phyloP scores from a whole-genome alignment of 345 rosid species.

The Melaleuca quinquenervia region DNA sequence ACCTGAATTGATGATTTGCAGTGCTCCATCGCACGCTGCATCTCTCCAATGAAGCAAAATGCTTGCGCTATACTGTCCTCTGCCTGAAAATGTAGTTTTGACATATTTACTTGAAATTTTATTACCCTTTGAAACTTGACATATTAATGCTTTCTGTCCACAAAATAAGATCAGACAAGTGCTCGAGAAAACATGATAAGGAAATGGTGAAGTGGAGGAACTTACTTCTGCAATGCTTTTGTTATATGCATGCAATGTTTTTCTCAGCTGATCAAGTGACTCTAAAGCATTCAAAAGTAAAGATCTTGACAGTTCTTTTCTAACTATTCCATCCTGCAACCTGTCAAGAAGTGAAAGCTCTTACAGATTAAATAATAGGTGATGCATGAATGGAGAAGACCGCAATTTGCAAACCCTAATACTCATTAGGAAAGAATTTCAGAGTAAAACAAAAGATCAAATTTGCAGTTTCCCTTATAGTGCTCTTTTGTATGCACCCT shows the following conservation, averaged over 20 bases:
- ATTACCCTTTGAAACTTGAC: not conserved
- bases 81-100: slow-evolving; percentile 20
- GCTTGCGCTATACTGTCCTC: slow-evolving; percentile 69
- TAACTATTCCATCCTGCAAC: slow-evolving; percentile 31
- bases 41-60: slow-evolving; percentile 48
- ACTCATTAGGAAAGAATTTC: not conserved
- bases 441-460: not conserved
- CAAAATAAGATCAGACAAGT: not conserved
- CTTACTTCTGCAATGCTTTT: slow-evolving; percentile 69
- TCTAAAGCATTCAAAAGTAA: slow-evolving; percentile 36
- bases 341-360: not conserved
- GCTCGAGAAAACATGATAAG: not conserved
- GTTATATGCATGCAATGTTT: slow-evolving; percentile 40
- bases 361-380: not conserved
- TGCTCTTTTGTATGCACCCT: not conserved
- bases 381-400: not conserved
- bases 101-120: not conserved
- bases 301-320: slow-evolving; percentile 17
- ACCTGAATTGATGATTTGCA: slow-evolving; percentile 56
- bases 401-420: not conserved
- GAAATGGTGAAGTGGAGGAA: not conserved
- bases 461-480: not conserved
- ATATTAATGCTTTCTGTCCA: not conserved
- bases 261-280: slow-evolving; percentile 36
- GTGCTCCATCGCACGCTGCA: slow-evolving; percentile 38